phyloP scores from a whole-genome alignment of 805 yeast species.

The Lachancea cidri region DNA sequence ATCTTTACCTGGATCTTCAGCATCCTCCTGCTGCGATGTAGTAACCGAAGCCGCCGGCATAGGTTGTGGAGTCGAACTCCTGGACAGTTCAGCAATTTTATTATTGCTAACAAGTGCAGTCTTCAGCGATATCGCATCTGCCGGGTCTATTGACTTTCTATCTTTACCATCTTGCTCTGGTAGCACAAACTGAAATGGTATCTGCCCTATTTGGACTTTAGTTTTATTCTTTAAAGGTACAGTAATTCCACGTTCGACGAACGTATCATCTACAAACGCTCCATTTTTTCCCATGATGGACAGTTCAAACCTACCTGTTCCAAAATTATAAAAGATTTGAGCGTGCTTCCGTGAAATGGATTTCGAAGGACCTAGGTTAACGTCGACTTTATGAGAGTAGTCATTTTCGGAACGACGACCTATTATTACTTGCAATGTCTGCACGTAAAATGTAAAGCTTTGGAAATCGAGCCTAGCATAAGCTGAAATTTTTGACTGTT shows the following conservation, averaged over 20 bases:
- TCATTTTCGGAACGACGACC: constrained; percentile 86
- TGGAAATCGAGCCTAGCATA: constrained; percentile 84
- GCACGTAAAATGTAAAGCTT: constrained; percentile 90
- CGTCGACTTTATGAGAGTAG: constrained; percentile 71
- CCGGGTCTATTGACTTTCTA: constrained; percentile 47
- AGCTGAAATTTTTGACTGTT: constrained; percentile 40
- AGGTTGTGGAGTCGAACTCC: constrained; percentile 9
- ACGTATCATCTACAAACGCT: constrained; percentile 88
- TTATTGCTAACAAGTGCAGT: constrained; percentile 39
- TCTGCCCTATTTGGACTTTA: constrained; percentile 88
- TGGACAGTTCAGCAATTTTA: constrained; percentile 13
- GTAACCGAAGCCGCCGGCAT: constrained; percentile 13
- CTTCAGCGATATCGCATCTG: constrained; percentile 55
- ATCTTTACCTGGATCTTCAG: constrained; percentile 41
- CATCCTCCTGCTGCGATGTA: constrained; percentile 40
- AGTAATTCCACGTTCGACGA: constrained; percentile 86
- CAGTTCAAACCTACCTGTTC: constrained; percentile 89
- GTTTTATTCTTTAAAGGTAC: constrained; percentile 80
- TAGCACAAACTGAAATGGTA: constrained; percentile 78
- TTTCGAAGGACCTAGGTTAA: constrained; percentile 86
- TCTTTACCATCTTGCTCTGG: constrained; percentile 53
- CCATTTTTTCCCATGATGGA: constrained; percentile 93
- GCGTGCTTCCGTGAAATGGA: constrained; percentile 94
- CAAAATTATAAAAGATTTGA: constrained; percentile 92
- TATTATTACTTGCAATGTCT: constrained; percentile 86